Evolutionary conservation across 1,284 basidiomycete species (phyloP).

Genomic region (Boletus sp.): DNA sequence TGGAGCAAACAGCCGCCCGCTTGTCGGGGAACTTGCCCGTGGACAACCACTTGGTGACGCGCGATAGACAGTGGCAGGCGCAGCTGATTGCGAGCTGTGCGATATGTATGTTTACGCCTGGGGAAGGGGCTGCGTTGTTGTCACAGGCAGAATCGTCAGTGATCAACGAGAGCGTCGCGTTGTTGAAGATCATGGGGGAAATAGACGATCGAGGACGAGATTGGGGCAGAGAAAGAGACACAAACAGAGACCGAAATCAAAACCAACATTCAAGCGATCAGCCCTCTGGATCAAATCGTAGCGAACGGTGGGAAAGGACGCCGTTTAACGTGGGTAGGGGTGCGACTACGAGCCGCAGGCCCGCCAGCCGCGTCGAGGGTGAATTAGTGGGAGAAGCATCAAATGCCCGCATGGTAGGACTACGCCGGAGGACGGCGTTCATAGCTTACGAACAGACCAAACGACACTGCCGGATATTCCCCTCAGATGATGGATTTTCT

Average conservation of each 20-base stretch:
- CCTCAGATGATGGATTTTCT: slow-evolving; percentile 12
- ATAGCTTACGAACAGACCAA: slow-evolving; percentile 22
- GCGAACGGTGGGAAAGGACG: neutral
- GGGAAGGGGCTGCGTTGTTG: neutral
- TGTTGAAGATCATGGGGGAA: slow-evolving; percentile 16
- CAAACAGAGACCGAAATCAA: neutral
- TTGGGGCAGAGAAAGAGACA: neutral
- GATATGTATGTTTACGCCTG: slow-evolving; percentile 47
- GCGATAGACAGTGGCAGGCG: slow-evolving; percentile 53
- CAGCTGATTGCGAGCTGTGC: slow-evolving; percentile 55
- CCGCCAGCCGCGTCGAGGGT: neutral
- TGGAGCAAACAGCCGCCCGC: slow-evolving; percentile 41
- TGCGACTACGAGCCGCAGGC: neutral
- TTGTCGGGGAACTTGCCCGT: slow-evolving; percentile 47
- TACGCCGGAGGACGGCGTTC: slow-evolving; percentile 1
- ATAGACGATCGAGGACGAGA: slow-evolving; percentile 3
- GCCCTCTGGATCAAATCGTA: slow-evolving; percentile 2
- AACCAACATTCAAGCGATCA: neutral
- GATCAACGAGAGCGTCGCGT: slow-evolving; percentile 16
- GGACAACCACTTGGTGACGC: slow-evolving; percentile 41
- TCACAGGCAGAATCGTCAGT: slow-evolving; percentile 6
- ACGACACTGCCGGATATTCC: slow-evolving; percentile 28
- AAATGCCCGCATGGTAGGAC: neutral
- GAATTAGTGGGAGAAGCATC: slow-evolving; percentile 5
- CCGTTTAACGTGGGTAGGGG: neutral